These are phyloP conservation scores for Scleroderma bovista DNA, from an alignment of 768 basidiomycete genomes.

Conservation along the genomic window DNA sequence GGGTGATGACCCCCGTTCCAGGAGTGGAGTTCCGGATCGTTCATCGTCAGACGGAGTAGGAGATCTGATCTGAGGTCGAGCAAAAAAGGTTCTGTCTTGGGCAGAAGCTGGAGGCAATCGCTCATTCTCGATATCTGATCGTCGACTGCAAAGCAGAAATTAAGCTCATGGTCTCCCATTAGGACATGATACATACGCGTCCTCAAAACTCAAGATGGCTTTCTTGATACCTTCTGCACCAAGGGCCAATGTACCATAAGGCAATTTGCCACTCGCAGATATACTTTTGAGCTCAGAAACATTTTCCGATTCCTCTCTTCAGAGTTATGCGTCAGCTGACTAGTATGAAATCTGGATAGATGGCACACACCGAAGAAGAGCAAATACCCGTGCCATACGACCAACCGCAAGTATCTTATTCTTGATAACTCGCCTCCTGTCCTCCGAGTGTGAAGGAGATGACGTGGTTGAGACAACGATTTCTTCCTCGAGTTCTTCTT, in stretches of 20 bases:
- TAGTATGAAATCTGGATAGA: too few species aligned
- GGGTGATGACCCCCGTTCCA: constrained; percentile 22
- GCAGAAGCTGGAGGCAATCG: constrained; percentile 18
- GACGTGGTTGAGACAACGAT: constrained; percentile 31
- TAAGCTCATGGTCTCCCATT: background rate
- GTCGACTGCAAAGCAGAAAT: constrained; percentile 8
- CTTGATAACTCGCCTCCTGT: constrained; percentile 54
- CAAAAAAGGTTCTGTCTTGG: constrained; percentile 4
- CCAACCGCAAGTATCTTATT: constrained; percentile 71
- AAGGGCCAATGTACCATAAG: constrained; percentile 50
- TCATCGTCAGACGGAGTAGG: constrained; percentile 32
- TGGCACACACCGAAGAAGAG: constrained; percentile 50
- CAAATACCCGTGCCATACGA: constrained; percentile 62
- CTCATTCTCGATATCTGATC: constrained; percentile 25
- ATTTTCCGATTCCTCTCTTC: constrained; percentile 59
- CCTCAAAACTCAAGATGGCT: constrained; percentile 61
- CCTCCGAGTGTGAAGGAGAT: constrained; percentile 21
- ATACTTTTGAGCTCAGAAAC: constrained; percentile 69
- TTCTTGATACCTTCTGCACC: constrained; percentile 71
- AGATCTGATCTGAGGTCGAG: constrained; percentile 2
- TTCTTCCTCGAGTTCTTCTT: constrained; percentile 90
- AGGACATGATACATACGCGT: constrained; percentile 44
- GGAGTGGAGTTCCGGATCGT: constrained; percentile 17
- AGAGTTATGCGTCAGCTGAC: background rate
- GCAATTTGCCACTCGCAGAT: constrained; percentile 43